Evolutionary conservation across 805 yeast species (phyloP).

Genomic region (Wickerhamomyces xylosicus): DNA sequence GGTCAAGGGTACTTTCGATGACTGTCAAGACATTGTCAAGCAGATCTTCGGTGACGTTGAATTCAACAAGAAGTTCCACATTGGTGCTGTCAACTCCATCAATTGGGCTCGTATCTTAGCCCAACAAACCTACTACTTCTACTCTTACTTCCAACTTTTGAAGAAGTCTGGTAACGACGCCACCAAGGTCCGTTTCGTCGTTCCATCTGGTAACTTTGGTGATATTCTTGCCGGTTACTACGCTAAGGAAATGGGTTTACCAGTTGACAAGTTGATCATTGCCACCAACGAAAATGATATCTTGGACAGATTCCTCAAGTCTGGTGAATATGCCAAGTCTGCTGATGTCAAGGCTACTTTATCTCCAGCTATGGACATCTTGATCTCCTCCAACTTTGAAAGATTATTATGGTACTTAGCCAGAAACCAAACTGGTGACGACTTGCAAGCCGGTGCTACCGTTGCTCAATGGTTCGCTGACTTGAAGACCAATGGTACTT

Average conservation of each 20-base stretch:
- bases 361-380: constrained; percentile 98
- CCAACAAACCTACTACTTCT: constrained; percentile 93
- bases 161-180: constrained; percentile 28
- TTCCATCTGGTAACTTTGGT: constrained; percentile 98
- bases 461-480: constrained; percentile 70
- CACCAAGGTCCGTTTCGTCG: constrained; percentile 68
- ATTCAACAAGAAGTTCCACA: constrained; percentile 82
- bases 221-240: constrained; percentile 95
- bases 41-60: constrained; percentile 82
- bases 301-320: constrained; percentile 80
- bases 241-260: constrained; percentile 93
- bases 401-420: constrained; percentile 92
- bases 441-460: constrained; percentile 60
- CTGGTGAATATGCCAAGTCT: constrained; percentile 76
- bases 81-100: constrained; percentile 96
- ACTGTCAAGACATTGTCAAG: constrained; percentile 95
- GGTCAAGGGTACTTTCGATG: constrained; percentile 94
- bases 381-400: constrained; percentile 92
- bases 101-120: constrained; percentile 99
- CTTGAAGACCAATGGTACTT: constrained; percentile 67
- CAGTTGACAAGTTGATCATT: constrained; percentile 74
- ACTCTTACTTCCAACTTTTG: constrained; percentile 70
- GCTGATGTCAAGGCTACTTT: constrained; percentile 74
- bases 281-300: constrained; percentile 97
- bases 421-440: constrained; percentile 51